These are phyloP conservation scores for Leccinum truebloodii DNA, from an alignment of 768 basidiomycete species.

Conservation along the genomic window DNA sequence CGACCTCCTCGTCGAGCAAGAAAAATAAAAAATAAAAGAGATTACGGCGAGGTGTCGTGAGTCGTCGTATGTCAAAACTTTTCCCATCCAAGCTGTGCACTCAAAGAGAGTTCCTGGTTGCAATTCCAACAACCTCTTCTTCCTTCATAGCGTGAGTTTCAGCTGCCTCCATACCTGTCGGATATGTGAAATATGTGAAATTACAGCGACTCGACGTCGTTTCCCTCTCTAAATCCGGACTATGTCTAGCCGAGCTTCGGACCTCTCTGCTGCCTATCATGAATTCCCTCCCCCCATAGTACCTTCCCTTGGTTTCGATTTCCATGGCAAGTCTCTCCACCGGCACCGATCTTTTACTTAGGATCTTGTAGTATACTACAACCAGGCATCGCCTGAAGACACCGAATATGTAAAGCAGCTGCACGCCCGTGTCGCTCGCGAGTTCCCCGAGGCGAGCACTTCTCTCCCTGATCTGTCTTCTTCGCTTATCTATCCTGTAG, in stretches of 20 bases:
- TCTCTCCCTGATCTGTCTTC: background rate
- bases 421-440: constrained; percentile 57
- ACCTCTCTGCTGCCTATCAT: constrained; percentile 50
- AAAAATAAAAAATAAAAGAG: background rate
- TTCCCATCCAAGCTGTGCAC: background rate
- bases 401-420: constrained; percentile 51
- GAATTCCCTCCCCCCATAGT: constrained; percentile 53
- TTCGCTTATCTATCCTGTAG: constrained; percentile 33
- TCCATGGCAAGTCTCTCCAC: constrained; percentile 54
- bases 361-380: constrained; percentile 57
- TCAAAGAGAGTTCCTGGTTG: background rate
- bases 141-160: background rate
- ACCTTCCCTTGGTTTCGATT: constrained; percentile 64
- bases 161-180: background rate
- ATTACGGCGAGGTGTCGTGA: constrained; percentile 7
- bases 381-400: constrained; percentile 45
- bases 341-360: background rate
- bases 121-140: background rate
- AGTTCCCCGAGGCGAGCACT: constrained; percentile 65
- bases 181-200: no score
- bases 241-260: no score
- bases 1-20: background rate
- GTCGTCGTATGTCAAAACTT: constrained; percentile 6
- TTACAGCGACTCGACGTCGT: no score
- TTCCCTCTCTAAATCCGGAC: no score